Evolutionary conservation across 495 filamentous ascomycete species (phyloP).

Genomic region (Beverwykella pulmonaria): DNA sequence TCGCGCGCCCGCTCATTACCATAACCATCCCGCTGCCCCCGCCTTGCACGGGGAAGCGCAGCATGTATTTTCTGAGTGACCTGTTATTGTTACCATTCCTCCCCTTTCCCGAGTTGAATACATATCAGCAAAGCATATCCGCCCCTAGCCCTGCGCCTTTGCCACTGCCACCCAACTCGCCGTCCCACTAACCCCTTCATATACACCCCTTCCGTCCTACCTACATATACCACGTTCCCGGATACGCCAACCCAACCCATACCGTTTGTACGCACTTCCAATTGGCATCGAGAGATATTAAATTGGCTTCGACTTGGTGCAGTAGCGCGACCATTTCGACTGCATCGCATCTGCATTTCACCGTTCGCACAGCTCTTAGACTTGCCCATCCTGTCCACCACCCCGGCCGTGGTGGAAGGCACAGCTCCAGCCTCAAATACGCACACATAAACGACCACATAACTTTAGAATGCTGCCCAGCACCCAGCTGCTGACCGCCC

Average conservation of each 20-base stretch:
- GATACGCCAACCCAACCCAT: conserved; percentile 1
- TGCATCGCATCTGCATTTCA: conserved; percentile 27
- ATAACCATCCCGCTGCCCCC: conserved; percentile 16
- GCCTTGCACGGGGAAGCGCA: conserved; percentile 9
- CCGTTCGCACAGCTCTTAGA: conserved; percentile 10
- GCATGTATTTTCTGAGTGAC: conserved; percentile 1
- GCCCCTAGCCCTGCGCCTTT: conserved; percentile 1
- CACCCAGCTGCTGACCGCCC: conserved; percentile 29
- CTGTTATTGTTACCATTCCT: background rate
- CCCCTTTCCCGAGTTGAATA: background rate
- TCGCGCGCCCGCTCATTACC: background rate
- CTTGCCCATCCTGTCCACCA: conserved; percentile 10
- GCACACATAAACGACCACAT: conserved; percentile 18
- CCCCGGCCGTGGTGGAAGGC: conserved; percentile 12
- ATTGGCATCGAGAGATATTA: conserved; percentile 15
- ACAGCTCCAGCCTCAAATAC: conserved; percentile 30
- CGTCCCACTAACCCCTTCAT: conserved; percentile 16
- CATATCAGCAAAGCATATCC: conserved; percentile 17
- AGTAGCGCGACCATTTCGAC: conserved; percentile 20
- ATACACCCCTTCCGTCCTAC: conserved; percentile 22
- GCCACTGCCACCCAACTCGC: conserved; percentile 20
- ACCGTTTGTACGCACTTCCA: background rate
- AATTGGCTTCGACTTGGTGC: conserved; percentile 28
- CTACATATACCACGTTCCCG: conserved; percentile 22
- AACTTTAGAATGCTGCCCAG: conserved; percentile 27